phyloP scores from a whole-genome alignment of 768 basidiomycete species.

The Lactarius trivialis region DNA sequence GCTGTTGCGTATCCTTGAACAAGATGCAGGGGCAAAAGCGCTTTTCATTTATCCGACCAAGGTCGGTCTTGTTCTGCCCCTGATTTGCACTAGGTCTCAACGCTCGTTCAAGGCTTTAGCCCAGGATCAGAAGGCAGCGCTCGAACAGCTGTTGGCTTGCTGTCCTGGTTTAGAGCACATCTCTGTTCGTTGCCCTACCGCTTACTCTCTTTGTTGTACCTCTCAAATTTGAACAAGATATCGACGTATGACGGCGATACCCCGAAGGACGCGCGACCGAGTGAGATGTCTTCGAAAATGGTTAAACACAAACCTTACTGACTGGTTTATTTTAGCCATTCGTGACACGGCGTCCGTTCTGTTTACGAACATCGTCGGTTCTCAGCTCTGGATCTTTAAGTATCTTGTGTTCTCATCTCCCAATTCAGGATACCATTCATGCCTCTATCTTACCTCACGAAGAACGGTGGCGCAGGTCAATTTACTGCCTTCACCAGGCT shows the following conservation, averaged over 20 bases:
- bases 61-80: slow-evolving; percentile 30
- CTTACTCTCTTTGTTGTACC: neutral
- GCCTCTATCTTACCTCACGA: slow-evolving; percentile 80
- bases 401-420: slow-evolving; percentile 22
- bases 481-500: slow-evolving; percentile 9
- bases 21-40: slow-evolving; percentile 54
- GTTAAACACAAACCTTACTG: neutral
- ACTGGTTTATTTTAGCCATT: slow-evolving; percentile 40
- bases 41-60: slow-evolving; percentile 90
- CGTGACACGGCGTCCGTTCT: slow-evolving; percentile 72
- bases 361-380: slow-evolving; percentile 79
- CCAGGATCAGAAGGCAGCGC: slow-evolving; percentile 72
- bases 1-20: slow-evolving; percentile 56
- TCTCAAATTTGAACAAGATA: slow-evolving; percentile 34
- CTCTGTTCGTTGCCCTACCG: slow-evolving; percentile 33
- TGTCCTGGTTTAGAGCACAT: slow-evolving; percentile 59
- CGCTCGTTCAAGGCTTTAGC: slow-evolving; percentile 61
- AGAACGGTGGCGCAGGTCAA: slow-evolving; percentile 70
- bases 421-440: slow-evolving; percentile 71
- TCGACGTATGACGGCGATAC: slow-evolving; percentile 90
- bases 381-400: neutral
- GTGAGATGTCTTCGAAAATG: slow-evolving; percentile 31
- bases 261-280: slow-evolving; percentile 54
- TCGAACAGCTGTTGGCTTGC: slow-evolving; percentile 57
- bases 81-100: neutral